Conservation (phyloP, 805 yeast species). For the Starmerella stellata region DNA sequence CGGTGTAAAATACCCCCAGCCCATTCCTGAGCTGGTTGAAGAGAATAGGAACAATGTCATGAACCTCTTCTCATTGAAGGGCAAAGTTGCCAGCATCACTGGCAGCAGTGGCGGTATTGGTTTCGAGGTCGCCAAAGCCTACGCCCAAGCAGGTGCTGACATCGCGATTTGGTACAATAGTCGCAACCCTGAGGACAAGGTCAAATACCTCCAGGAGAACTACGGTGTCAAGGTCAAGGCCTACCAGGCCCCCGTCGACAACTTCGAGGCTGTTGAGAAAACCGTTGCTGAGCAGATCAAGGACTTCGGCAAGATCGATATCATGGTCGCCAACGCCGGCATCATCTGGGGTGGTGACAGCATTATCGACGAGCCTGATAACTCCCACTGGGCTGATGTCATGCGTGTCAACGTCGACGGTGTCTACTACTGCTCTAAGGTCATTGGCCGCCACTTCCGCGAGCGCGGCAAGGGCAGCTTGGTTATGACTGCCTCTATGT, state of each 20-base stretch:
- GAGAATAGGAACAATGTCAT: slow-evolving; percentile 12
- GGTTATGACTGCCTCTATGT: slow-evolving; percentile 75
- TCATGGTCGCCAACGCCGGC: slow-evolving; percentile 84
- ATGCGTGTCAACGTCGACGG: slow-evolving; percentile 63
- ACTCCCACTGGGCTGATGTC: slow-evolving; percentile 51
- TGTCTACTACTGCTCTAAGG: slow-evolving; percentile 62
- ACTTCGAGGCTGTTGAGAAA: slow-evolving; percentile 32
- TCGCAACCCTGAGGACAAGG: slow-evolving; percentile 42
- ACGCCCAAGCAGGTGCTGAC: slow-evolving; percentile 76
- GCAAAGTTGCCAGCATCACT: slow-evolving; percentile 66
- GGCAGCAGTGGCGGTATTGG: slow-evolving; percentile 85
- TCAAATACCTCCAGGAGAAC: slow-evolving; percentile 33
- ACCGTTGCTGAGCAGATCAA: slow-evolving; percentile 34
- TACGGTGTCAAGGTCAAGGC: slow-evolving; percentile 49
- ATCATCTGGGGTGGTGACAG: slow-evolving; percentile 63
- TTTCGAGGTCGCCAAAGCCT: slow-evolving; percentile 62
- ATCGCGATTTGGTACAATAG: slow-evolving; percentile 53
- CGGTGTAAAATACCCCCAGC: slow-evolving; percentile 14
- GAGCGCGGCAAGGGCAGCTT: slow-evolving; percentile 62
- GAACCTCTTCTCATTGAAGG: slow-evolving; percentile 25
- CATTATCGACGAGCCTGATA: slow-evolving; percentile 32
- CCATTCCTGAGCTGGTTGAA: slow-evolving; percentile 13
- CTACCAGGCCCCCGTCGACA: slow-evolving; percentile 41
- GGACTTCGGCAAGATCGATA: slow-evolving; percentile 68
- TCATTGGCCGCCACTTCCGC: slow-evolving; percentile 56